Conservation (phyloP, 1,139 yeast species). For the Nakaseomyces sp. region DNA sequence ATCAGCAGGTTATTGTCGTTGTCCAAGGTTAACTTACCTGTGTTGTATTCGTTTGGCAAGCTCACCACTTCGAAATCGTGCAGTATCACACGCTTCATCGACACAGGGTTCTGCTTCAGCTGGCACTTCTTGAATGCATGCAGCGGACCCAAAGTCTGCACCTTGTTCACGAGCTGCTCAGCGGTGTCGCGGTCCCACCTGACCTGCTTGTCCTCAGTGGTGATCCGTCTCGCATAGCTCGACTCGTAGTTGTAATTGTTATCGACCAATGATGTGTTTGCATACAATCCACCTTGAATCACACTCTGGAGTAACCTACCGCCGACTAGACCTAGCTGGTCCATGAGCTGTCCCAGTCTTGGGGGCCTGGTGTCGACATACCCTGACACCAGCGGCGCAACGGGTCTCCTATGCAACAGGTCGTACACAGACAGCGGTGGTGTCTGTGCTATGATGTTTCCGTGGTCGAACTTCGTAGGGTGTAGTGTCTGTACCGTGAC, state of each 20-base stretch:
- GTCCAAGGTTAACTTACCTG: slow-evolving; percentile 33
- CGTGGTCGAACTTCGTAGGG: slow-evolving; percentile 78
- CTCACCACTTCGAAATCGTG: slow-evolving; percentile 28
- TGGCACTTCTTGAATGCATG: slow-evolving; percentile 40
- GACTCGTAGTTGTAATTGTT: background rate
- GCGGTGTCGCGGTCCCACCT: slow-evolving; percentile 39
- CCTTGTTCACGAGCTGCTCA: slow-evolving; percentile 37
- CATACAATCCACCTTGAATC: slow-evolving; percentile 20
- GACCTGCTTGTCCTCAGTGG: slow-evolving; percentile 36
- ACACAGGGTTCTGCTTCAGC: slow-evolving; percentile 20
- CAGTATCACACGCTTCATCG: slow-evolving; percentile 41
- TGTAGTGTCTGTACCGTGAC: slow-evolving; percentile 86
- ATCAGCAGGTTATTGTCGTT: slow-evolving; percentile 31
- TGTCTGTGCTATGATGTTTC: slow-evolving; percentile 60
- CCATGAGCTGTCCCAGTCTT: slow-evolving; percentile 29
- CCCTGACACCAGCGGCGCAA: slow-evolving; percentile 6
- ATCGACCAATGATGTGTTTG: too few relatives aligned
- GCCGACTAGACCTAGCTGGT: slow-evolving; percentile 49
- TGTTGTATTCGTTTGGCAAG: background rate
- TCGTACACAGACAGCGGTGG: slow-evolving; percentile 33
- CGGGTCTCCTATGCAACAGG: slow-evolving; percentile 8
- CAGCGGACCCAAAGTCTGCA: slow-evolving; percentile 53
- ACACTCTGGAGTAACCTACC: slow-evolving; percentile 47
- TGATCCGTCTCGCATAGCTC: slow-evolving; percentile 11
- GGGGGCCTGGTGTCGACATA: slow-evolving; percentile 11